A percentile compares a stretch with the other conserved stretches of the same genome.
These are phyloP conservation scores for Eudorina sp. DNA, from an alignment of 139 green algal species.

Conservation along the genomic window DNA sequence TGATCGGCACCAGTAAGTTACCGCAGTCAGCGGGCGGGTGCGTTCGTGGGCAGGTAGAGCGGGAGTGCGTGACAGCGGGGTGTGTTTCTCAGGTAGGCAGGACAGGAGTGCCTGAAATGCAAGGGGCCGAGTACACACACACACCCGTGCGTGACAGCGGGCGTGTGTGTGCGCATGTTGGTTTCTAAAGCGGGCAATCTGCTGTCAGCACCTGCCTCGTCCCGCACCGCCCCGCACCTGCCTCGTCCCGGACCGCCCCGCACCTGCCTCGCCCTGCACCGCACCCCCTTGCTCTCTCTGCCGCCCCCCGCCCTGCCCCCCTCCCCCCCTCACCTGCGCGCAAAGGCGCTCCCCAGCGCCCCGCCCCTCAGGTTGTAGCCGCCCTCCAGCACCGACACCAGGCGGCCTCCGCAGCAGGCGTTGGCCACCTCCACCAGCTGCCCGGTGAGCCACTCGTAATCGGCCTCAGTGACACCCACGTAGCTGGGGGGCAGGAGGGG, in stretches of 20 bases:
- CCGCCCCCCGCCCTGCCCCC: not conserved
- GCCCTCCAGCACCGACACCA: constrained; percentile 92
- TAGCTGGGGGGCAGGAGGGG: constrained; percentile 59
- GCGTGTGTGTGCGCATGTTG: not conserved
- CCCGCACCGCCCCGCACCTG: too few species aligned
- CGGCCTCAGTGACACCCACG: constrained; percentile 86
- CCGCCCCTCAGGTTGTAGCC: constrained; percentile 92
- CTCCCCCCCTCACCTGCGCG: constrained; percentile 59
- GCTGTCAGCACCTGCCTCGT: too few species aligned
- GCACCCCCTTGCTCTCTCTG: not conserved
- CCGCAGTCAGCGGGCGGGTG: too few species aligned
- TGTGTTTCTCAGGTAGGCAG: too few species aligned
- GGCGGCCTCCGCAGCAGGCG: constrained; percentile 81
- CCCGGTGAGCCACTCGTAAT: constrained; percentile 94
- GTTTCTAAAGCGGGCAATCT: too few species aligned
- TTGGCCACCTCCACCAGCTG: constrained; percentile 83
- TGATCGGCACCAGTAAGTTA: too few species aligned
- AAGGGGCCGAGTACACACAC: not conserved
- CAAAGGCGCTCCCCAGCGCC: constrained; percentile 84
- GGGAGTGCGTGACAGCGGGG: too few species aligned
- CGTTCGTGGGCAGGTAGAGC: too few species aligned
- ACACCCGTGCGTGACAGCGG: not conserved
- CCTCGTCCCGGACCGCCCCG: too few species aligned
- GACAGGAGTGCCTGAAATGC: too few species aligned
- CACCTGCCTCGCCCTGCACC: too few species aligned